A percentile compares a stretch with the other conserved stretches of the same genome.
These are phyloP conservation scores for Hypoxylon subgilvum DNA, from an alignment of 495 filamentous ascomycete species.

Conservation along the genomic window DNA sequence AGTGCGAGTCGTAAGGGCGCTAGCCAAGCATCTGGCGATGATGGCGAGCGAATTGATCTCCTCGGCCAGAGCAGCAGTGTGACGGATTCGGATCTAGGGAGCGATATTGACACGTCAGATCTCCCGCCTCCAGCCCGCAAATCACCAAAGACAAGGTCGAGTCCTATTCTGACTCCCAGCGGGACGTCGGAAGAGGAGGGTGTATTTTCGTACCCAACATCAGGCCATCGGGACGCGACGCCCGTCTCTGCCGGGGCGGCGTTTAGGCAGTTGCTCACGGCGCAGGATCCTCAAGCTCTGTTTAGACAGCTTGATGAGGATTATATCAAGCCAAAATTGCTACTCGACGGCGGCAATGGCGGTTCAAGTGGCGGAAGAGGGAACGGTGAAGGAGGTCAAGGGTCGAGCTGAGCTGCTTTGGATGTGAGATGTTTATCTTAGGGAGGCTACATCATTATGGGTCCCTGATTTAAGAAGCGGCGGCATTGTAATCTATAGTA, in stretches of 20 bases:
- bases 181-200: slow-evolving; percentile 40
- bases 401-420: slow-evolving; percentile 21
- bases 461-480: slow-evolving; percentile 10
- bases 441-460: slow-evolving; percentile 7
- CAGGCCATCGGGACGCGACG: slow-evolving; percentile 38
- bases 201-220: slow-evolving; percentile 43
- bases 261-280: slow-evolving; percentile 68
- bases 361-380: slow-evolving; percentile 27
- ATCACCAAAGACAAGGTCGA: slow-evolving; percentile 56
- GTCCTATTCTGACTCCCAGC: slow-evolving; percentile 57
- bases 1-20: slow-evolving; percentile 58
- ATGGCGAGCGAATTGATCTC: slow-evolving; percentile 70
- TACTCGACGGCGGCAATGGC: slow-evolving; percentile 68
- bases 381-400: slow-evolving; percentile 34
- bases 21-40: slow-evolving; percentile 40
- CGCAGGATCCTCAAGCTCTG: slow-evolving; percentile 88
- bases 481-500: slow-evolving; percentile 17
- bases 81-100: slow-evolving; percentile 65
- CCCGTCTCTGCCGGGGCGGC: slow-evolving; percentile 73
- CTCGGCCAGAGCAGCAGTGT: slow-evolving; percentile 64
- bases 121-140: slow-evolving; percentile 57
- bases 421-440: background rate
- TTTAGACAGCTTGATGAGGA: slow-evolving; percentile 95
- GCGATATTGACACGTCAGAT: slow-evolving; percentile 70
- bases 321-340: slow-evolving; percentile 90